These are phyloP conservation scores for Lasiosphaeris hirsuta DNA, from an alignment of 495 filamentous ascomycete genomes.

Conservation along the genomic window DNA sequence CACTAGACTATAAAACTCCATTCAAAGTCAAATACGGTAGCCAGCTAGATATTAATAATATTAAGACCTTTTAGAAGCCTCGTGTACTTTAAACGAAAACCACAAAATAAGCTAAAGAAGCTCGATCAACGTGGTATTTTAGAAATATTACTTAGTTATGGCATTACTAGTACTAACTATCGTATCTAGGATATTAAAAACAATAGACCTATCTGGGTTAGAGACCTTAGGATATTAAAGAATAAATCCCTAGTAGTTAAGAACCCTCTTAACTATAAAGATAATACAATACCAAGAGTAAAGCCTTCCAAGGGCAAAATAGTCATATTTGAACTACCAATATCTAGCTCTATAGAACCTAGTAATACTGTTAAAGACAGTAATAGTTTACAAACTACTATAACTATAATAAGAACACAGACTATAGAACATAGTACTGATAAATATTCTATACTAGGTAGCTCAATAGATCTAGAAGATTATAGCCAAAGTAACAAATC, in stretches of 20 bases:
- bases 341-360: too few relatives aligned
- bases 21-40: constrained; percentile 1
- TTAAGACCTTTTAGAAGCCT: background rate
- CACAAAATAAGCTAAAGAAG: background rate
- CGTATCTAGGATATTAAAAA: constrained; percentile 2
- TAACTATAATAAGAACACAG: background rate
- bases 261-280: constrained; percentile 1
- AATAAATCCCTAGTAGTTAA: background rate
- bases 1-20: constrained; percentile 2
- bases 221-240: constrained; percentile 4
- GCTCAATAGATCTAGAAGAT: background rate
- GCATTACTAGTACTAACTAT: background rate
- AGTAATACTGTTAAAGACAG: too few relatives aligned
- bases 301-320: background rate
- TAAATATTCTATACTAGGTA: background rate
- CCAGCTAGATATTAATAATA: constrained; percentile 1
- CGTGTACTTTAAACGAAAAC: constrained; percentile 1
- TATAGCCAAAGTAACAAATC: background rate
- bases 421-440: background rate
- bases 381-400: too few relatives aligned
- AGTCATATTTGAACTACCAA: too few relatives aligned
- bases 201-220: constrained; percentile 1
- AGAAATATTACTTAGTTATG: background rate
- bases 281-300: background rate
- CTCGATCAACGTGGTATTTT: background rate